Evolutionary conservation across 495 filamentous ascomycete genomes (phyloP), one percentile per base, ranked within the genome.

Genomic region (Penicillium desertorum): DNA sequence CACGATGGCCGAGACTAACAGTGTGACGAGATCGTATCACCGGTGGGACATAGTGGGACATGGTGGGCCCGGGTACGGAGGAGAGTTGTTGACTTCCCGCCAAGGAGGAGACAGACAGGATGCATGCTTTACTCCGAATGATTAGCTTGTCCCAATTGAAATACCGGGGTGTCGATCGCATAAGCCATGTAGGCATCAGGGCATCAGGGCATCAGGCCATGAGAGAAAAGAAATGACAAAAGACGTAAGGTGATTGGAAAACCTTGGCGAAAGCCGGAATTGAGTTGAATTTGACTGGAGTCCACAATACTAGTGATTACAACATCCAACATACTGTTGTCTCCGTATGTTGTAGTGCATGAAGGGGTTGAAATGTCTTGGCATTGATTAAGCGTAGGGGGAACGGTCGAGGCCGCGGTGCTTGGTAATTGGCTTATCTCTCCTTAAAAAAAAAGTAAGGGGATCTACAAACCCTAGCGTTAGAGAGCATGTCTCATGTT

Each of bases 401-500:
- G 8, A 48, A 7, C 10, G 59, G 59, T 58, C 62, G 64, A 67
- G 64, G 36, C 64, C 59, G 22, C 27, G 42, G 22, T 62, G 62
- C 56, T 65, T 65, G 62, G 59, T 67, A 67, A 67, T 65, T 27
- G 58, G 51, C 22, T 23, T 23, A 4, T 23, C 22, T 23, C 22
- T n/a, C n/a, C n/a, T n/a, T n/a, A 17, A 45, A 29, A 25, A 25
- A 25, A 25, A 25, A 5, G 0, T 5, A 25, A 25, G 23, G 23
- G 23, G 23, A 25, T 25, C 23, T 25, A 25, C 23, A 25, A 25
- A 25, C 23, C 23, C 23, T 25, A 25, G 23, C 23, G 23, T 25
- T 25, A 25, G 23, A 25, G 23, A 25, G 23, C 23, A 25, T 25
- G 23, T 25, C 23, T 25, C 23, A 25, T 25, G 23, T 25, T 25